Percentiles rank a stretch among this genome's conserved stretches.
phyloP scores from a whole-genome alignment of 345 rosid genomes.

The Cardamine occulta region DNA sequence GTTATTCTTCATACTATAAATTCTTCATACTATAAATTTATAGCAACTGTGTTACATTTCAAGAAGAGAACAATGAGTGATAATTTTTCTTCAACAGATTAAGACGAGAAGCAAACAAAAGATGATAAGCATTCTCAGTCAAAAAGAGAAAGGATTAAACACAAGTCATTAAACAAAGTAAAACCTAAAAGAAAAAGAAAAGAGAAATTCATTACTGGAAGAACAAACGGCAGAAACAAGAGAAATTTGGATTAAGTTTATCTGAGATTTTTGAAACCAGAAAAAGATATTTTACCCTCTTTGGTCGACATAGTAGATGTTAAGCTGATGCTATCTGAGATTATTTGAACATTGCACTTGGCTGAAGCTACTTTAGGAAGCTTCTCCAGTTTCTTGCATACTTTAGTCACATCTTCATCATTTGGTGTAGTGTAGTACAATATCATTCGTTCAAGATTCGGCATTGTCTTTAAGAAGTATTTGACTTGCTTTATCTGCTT shows the following conservation, averaged over 20 bases:
- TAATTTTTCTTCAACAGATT: neutral
- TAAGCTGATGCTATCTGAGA: neutral
- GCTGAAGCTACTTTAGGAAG: neutral
- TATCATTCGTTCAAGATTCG: neutral
- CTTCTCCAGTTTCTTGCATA: neutral
- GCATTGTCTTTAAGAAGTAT: neutral
- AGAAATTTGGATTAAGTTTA: neutral
- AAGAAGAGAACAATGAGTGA: neutral
- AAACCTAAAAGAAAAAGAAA: neutral
- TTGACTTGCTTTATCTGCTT: neutral
- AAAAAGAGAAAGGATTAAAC: neutral
- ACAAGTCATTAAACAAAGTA: neutral
- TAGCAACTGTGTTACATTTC: neutral
- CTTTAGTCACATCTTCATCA: neutral
- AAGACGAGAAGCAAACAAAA: constrained; percentile 21
- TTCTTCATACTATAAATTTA: neutral
- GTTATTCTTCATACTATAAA: neutral
- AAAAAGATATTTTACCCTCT: neutral
- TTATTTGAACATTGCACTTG: too few relatives aligned
- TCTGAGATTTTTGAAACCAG: neutral
- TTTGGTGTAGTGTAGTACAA: neutral
- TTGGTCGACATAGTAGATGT: neutral
- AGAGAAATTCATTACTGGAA: neutral
- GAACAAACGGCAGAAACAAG: neutral
- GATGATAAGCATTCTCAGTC: constrained; percentile 39